Base-by-base conservation (phyloP, 805 yeast genomes). In the Wickerhamiella nectarea region DNA sequence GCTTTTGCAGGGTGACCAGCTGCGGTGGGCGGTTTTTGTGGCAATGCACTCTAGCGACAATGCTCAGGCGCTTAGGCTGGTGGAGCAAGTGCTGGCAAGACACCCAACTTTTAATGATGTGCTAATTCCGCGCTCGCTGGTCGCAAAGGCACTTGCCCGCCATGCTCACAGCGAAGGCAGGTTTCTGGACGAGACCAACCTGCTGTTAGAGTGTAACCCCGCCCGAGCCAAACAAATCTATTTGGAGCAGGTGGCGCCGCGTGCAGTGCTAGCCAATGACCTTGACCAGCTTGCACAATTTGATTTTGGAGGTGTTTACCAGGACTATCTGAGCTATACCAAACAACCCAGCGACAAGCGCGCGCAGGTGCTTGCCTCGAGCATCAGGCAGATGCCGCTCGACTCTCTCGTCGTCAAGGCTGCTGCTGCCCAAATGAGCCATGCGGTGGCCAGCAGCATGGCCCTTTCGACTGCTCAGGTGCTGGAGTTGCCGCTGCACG, bases 241-340 rank as follows among this genome's bases (percentile, higher is more conserved):
- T 3, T 52, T 77, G 7, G 55, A 63, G 1, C 57, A 67, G 3
- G 79, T 85, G 24, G 97, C 89, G 0, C 97, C 97, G 7, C 58
- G 61, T 11, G 71, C 78, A 3, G 73, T 87, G 1, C 70, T 78
- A 12, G 66, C 71, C n/a, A 69, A 71, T 45, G 61, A 58, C 11
- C 40, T 51, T 5, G 49, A 36, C 15, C 43, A 42, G 11, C 45
- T 63, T 10, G 41, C 37, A 15, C 51, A 46, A 6, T 37, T 61
- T 17, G 69, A 64, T 6, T 37, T 61, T 17, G 69, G 64, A 3
- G 50, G 58, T 34, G 56, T 63, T 19, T 68, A 74, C 28, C 48
- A 58, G 18, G 58, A 57, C 14, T 59, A 55, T 40, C 50, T 51
- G 15, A 35, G 37, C 2, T 48, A 44, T 12, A n/a, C 29, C 31